Conservation (phyloP, 306 rosid species). For the Dryas alaskensis region DNA sequence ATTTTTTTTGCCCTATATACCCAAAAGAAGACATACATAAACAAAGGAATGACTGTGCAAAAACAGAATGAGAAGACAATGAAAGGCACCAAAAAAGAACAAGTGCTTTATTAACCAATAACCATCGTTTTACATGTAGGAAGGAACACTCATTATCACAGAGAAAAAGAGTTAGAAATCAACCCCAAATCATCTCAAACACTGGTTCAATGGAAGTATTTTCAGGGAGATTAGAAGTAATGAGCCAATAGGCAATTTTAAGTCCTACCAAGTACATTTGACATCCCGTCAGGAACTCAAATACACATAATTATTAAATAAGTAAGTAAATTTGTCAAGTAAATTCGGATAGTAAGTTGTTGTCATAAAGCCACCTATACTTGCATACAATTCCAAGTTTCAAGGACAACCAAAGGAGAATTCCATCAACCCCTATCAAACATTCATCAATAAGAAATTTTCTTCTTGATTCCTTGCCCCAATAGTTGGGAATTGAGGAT, state of each 20-base stretch:
- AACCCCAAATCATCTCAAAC: not conserved
- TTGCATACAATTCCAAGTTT: not conserved
- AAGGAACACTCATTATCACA: not conserved
- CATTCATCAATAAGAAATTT: not conserved
- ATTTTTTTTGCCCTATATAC: not conserved
- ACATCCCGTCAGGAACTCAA: conserved; percentile 1
- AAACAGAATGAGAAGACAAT: not conserved
- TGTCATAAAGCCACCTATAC: not conserved
- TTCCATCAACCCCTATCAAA: not conserved
- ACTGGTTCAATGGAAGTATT: not conserved
- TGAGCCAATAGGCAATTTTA: not conserved
- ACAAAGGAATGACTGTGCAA: not conserved
- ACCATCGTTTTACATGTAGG: not conserved
- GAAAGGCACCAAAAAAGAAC: not conserved
- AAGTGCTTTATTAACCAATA: not conserved
- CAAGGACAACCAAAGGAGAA: not conserved
- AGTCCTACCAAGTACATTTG: not conserved
- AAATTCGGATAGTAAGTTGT: too few relatives aligned
- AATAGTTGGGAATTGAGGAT: not conserved
- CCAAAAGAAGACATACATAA: not conserved
- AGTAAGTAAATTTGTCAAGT: too few relatives aligned
- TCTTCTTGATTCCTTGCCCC: not conserved
- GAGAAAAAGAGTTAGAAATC: not conserved
- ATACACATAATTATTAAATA: not conserved
- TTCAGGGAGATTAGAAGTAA: not conserved